Base-by-base conservation (phyloP, 2,329 filamentous ascomycete species). In the Colletotrichum cuscutae region DNA sequence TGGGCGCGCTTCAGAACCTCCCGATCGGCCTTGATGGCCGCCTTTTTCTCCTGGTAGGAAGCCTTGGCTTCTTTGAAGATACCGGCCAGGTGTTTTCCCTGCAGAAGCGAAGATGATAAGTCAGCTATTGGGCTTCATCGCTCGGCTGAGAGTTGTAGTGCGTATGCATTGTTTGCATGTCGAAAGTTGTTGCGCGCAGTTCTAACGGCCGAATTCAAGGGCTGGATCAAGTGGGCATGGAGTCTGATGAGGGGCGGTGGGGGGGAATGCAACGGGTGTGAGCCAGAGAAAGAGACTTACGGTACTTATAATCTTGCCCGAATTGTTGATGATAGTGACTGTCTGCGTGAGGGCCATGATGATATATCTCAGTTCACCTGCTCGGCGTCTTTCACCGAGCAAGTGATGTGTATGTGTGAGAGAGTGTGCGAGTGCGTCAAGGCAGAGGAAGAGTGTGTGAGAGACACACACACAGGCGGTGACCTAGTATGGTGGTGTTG, bases 51-150 rank as follows among this genome's bases (percentile, higher is more conserved):
- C 70, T 92, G 89, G 83, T 98, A 98, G 71, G 94, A 94, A 66
- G 92, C 91, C 80, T 94, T 95, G 75, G 95, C 96, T 81, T 98
- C 95, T 81, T 95, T 97, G 88, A 97, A 97, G 79, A 98, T 93
- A 80, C 91, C 92, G 79, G 97, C 90, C 28, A 98, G 87, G 78
- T 98, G 94, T 84, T 97, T 98, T 79, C 95, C 95, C 95, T 97
- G 79, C 71, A 63, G 37, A 46, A 35, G 1, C 66, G 53, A 56
- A 74, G 70, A 32, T 70, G 66, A 65, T 49, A 63, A n/a, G 68
- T 75, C 57, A 76, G 73, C 54, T 65, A 12, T 61, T 59, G 30
- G 62, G 49, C 42, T 54, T 53, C 22, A 28, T 65, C 22, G 32
- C 19, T 66, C 46, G 59, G 22, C 32, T 46, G 53, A 37, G 19